Conservation (phyloP, 441 rosid species). For the Kokia cookei region DNA sequence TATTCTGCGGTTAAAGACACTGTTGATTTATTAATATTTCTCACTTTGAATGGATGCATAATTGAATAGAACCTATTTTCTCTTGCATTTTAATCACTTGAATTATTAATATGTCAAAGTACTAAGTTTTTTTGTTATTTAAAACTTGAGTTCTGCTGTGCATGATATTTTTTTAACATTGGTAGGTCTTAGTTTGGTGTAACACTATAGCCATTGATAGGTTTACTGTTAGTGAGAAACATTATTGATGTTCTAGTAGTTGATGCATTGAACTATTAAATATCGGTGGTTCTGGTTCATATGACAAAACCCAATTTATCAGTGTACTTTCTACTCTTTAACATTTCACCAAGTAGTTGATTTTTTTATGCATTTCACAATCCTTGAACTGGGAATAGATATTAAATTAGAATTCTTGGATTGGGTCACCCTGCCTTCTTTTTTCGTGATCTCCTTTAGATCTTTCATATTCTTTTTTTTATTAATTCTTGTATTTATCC, state of each 20-base stretch:
- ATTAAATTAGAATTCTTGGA: neutral
- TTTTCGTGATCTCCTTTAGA: neutral
- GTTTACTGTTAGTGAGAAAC: neutral
- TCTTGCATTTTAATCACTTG: neutral
- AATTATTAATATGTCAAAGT: neutral
- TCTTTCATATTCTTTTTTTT: neutral
- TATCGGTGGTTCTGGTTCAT: neutral
- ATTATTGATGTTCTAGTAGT: neutral
- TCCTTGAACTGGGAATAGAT: neutral
- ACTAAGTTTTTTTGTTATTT: neutral
- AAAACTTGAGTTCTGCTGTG: neutral
- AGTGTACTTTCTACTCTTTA: neutral
- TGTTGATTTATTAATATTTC: neutral
- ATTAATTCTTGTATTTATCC: constrained; percentile 11
- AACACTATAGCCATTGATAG: neutral
- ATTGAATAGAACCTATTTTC: neutral
- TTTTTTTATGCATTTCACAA: neutral
- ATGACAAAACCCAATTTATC: neutral
- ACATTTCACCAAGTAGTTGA: neutral
- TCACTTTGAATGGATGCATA: neutral
- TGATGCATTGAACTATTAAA: neutral
- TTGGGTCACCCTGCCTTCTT: neutral
- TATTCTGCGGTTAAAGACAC: neutral
- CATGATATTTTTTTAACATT: neutral
- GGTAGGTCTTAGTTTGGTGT: neutral